Base-by-base conservation (phyloP, 345 rosid species). In the Sapria himalayana region DNA sequence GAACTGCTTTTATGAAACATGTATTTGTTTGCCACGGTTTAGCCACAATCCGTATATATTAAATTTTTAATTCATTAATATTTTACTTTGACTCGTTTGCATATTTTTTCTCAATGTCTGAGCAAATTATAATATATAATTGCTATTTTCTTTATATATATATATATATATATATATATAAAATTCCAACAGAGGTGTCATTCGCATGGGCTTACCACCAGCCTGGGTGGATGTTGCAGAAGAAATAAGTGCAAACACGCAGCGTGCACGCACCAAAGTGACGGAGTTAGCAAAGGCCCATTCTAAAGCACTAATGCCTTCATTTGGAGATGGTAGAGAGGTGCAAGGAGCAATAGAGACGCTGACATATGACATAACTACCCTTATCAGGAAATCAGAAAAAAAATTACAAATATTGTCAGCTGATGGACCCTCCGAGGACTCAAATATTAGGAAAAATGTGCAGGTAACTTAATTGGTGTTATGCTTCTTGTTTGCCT, bases 211-310 rank as follows among this genome's bases (percentile, higher is more conserved):
- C 43, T 57, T 91, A 44, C 99, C 93, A 7, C 99, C 95, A 21
- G 77, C 74, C 56, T 84, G 95, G 99, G 95, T 91, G 40, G 92
- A 80, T 69, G 73, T 80, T 15, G 82, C 99, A 8, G 93, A 84
- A 70, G 99, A 79, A 54, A 74, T 91, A 48, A 74, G 86, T 2
- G 71, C 60, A 22, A 63, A 84, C 53, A 76, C 84, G 63, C 92
- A 80, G 46, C 80, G 62, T 16, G 92, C 78, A 27, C 65, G 62
- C 36, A 57, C 51, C 5, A 84, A 73, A 66, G 80, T 77, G 95
- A 65, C 48, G 2, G 95, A 80, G 55, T 40, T 91, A 58, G 70
- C 85, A 15, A 91, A 69, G 58, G 89, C 93, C 61, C 93, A 84
- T 55, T 79, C 86, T 24, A 91, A 91, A 61, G 92, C 95, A 22